phyloP scores from a whole-genome alignment of 345 rosid species.

The Boechera stricta region DNA sequence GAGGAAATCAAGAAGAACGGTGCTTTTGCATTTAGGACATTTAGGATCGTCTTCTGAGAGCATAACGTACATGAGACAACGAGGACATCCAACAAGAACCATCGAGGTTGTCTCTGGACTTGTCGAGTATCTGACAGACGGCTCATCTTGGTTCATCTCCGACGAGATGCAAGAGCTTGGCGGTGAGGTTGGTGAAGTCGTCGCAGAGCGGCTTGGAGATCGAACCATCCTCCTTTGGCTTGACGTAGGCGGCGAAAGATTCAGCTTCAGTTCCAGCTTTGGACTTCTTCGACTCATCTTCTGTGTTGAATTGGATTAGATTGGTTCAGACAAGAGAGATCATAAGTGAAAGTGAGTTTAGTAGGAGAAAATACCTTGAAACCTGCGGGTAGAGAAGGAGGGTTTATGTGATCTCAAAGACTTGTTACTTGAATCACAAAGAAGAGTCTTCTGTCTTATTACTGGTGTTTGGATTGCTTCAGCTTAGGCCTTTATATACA shows the following conservation, averaged over 20 bases:
- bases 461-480: constrained; percentile 49
- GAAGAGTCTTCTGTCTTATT: constrained; percentile 37
- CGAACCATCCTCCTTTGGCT: constrained; percentile 50
- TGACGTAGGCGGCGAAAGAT: constrained; percentile 79
- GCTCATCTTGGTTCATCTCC: constrained; percentile 68
- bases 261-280: constrained; percentile 90
- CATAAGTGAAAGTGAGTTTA: constrained; percentile 12
- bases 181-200: constrained; percentile 80
- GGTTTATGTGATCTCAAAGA: constrained; percentile 20
- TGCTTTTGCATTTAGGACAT: constrained; percentile 92
- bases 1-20: constrained; percentile 82
- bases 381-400: constrained; percentile 36
- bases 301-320: neutral
- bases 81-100: constrained; percentile 92
- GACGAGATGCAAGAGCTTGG: constrained; percentile 95
- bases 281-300: constrained; percentile 83
- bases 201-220: constrained; percentile 68
- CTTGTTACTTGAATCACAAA: constrained; percentile 30
- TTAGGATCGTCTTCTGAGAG: constrained; percentile 78
- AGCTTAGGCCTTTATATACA: constrained; percentile 61
- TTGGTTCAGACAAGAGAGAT: constrained; percentile 24
- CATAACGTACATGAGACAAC: constrained; percentile 96
- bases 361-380: constrained; percentile 43
- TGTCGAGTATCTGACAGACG: constrained; percentile 50
- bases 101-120: constrained; percentile 96